A percentile compares a stretch with the other conserved stretches of the same genome.
Evolutionary conservation across 1,284 basidiomycete genomes (phyloP).

Genomic region (Filobasidium uniguttulatum): DNA sequence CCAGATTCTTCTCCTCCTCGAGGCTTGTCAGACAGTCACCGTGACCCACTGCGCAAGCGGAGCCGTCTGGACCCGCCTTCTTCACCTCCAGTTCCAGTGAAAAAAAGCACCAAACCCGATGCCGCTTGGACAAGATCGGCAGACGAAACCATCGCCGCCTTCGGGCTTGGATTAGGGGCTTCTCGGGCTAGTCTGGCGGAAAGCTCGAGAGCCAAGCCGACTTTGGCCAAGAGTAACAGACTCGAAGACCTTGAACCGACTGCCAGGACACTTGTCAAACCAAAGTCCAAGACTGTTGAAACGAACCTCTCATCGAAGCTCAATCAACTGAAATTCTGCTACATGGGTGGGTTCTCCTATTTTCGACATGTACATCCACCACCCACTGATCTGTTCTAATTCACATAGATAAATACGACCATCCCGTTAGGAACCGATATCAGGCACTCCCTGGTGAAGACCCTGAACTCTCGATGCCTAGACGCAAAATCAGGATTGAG

Average conservation of each 20-base stretch:
- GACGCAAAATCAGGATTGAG: not conserved
- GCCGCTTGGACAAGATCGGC: not conserved
- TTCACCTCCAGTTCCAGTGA: too few relatives aligned
- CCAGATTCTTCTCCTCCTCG: not conserved
- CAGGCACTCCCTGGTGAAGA: slow-evolving; percentile 23
- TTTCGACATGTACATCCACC: not conserved
- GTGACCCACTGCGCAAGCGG: slow-evolving; percentile 2
- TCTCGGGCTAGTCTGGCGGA: not conserved
- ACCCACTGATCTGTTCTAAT: not conserved
- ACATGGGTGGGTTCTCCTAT: slow-evolving; percentile 24
- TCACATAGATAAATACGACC: slow-evolving; percentile 18
- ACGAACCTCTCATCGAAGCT: not conserved
- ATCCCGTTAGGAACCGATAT: slow-evolving; percentile 17
- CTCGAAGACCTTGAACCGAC: not conserved
- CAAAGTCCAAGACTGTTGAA: not conserved
- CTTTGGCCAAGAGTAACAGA: too few relatives aligned
- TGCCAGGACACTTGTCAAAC: not conserved
- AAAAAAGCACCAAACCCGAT: not conserved
- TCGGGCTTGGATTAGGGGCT: not conserved
- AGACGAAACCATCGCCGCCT: not conserved
- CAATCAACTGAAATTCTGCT: slow-evolving; percentile 31
- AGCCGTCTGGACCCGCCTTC: too few relatives aligned
- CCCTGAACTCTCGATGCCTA: slow-evolving; percentile 20
- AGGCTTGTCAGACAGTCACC: not conserved
- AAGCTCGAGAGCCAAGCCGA: not conserved